Base-by-base conservation (phyloP, 257 asterid species). In the Parsonsia alboflavescens region DNA sequence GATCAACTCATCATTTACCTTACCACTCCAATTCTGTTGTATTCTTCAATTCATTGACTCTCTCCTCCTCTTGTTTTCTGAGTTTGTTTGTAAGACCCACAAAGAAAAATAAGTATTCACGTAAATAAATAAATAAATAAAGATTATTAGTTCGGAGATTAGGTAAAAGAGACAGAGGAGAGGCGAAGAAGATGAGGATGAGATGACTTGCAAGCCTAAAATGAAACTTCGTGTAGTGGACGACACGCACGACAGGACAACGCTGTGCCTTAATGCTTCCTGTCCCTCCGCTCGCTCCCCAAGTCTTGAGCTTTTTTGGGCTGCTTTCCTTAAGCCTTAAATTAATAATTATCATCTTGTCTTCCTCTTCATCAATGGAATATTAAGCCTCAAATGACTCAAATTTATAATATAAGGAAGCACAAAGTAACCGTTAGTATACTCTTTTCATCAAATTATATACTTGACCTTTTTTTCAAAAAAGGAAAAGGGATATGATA, bases 181-280 rank as follows among this genome's bases (percentile, higher is more conserved):
- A 59, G 66, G 45, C 0, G 0, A 24, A 12, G 42, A 33, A 10
- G 45, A 19, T 39, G 48, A 56, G 39, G 3, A 33, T 33, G 39
- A 1, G 39, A 33, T 33, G 39, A 16, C 46, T 53, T 15, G 0
- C 6, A 65, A 24, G 58, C 42, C 16, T 12, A 17, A 13, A 63
- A 19, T 10, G 15, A 24, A 65, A 24, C 64, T 49, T n/a, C n/a
- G n/a, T 44, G 79, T 57, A 57, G 75, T 76, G 70, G 58, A 76
- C 64, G 80, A 39, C 80, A 76, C 75, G 73, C 61, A 61, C 57
- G 5, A 13, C 24, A 3, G 33, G 46, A 45, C 28, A 44, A n/a
- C 21, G 46, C 44, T 16, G 22, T n/a, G 41, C 0, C 16, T 17
- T 63, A 17, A 2, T 17, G 26, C 6, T 61, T 33, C 44, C n/a